Evolutionary conservation across 2,329 filamentous ascomycete species (phyloP), one percentile per base, ranked within the genome.

Genomic region (Fonsecaea pedrosoi): DNA sequence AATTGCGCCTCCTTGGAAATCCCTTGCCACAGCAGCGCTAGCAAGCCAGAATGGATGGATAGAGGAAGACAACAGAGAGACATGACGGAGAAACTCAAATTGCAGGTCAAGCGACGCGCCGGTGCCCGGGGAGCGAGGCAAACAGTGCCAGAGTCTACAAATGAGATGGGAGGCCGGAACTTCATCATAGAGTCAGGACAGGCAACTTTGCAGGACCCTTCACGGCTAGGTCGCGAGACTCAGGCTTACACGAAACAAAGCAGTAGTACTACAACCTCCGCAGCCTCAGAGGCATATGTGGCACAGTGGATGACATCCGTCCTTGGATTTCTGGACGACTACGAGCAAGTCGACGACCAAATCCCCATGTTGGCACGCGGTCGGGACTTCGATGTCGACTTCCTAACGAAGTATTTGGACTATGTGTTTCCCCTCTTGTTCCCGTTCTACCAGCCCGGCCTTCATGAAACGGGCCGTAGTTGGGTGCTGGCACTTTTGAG

Each of bases 361-460:
- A 25, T 66, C 67, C 48, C 53, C 18, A 54, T 61, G 8, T 21
- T 67, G 38, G 50, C 53, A n/a, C 37, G 38, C 4, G 54, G 54
- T 12, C 54, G 61, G 2, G 61, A 63, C 21, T 63, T 63, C 54
- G 71, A 76, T 38, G 67, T 69, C 25, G 58, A 73, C 72, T 81
- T 84, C 55, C 76, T 85, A 63, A 86, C 87, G 82, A 81, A 86
- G 63, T 89, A 88, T 73, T 79, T 89, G 56, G 87, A 90, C 74
- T 84, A 86, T 68, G 81, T 89, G 15, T 84, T 89, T 68, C 87
- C 87, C 1, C 85, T 87, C 69, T 76, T 89, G 0, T 89, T 87
- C 72, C 87, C 88, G 1, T 86, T 88, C 73, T 89, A 89, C 75
- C 82, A 82, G 1, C 87, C 87, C 0, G 78, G 80, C 1, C 73